Base-by-base conservation (phyloP, 2,329 filamentous ascomycete genomes). In the Fusarium sp. region DNA sequence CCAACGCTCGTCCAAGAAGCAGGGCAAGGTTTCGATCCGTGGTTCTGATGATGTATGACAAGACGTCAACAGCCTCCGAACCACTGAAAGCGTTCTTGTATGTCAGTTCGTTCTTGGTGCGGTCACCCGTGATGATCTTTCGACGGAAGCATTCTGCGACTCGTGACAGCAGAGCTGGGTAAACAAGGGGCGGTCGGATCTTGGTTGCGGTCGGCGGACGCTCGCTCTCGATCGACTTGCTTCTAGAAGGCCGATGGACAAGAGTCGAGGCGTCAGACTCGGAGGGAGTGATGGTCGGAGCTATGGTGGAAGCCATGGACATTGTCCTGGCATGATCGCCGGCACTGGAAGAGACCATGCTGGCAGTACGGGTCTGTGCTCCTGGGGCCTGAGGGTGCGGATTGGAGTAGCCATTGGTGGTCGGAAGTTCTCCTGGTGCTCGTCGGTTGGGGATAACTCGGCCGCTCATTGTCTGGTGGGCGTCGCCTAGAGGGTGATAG, bases 31-130 rank as follows among this genome's bases (percentile, higher is more conserved):
- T 99, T 64, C 96, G 89, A 80, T 99, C 96, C 0, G 93, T 97
- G 1, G 96, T 99, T 76, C 96, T 91, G 79, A 99, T 98, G 71
- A 99, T 98, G 77, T 96, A 97, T 1, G 93, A 93, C 70, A 99
- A 91, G 63, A 98, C 87, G 78, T 99, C 96, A 18, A 99, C 96
- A 18, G 96, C 95, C 78, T 99, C 96, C 23, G 93, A 91, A 72
- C 96, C 96, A 66, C 93, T 97, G 78, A 99, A 99, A 3, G 95
- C 93, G 80, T 96, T 97, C 79, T 97, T 97, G 83, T 99, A 99
- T 2, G 95, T 93, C 66, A 99, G 84, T 61, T 95, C 95, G 83
- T 99, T 97, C 85, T 99, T 99, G 69, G 93, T 93, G 68, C 94
- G 89, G 76, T 98, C 96, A 58, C 91, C 90, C 23, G 94, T 87